Evolutionary conservation across 441 rosid species (phyloP).

Genomic region (Populus hybrid): DNA sequence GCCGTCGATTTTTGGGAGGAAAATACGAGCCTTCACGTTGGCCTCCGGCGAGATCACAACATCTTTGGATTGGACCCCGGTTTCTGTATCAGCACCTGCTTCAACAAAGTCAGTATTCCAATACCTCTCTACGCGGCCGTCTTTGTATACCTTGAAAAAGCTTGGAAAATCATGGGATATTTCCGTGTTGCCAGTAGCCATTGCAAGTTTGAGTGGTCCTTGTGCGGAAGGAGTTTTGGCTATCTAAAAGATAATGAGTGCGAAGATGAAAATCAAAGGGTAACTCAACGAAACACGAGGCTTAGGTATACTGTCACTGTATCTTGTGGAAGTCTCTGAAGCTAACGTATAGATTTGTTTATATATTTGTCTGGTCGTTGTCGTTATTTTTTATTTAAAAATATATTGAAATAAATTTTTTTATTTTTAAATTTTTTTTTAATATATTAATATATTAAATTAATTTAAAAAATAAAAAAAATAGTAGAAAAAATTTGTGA

Average conservation of each 20-base stretch:
- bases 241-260: background rate
- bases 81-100: conserved; percentile 27
- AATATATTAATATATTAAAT: too few relatives aligned
- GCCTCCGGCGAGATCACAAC: conserved; percentile 18
- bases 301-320: too few relatives aligned
- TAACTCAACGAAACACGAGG: too few relatives aligned
- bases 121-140: conserved; percentile 24
- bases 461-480: too few relatives aligned
- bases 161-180: conserved; percentile 17
- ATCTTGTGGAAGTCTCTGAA: too few relatives aligned
- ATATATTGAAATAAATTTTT: too few relatives aligned
- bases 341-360: too few relatives aligned
- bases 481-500: too few relatives aligned
- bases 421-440: too few relatives aligned
- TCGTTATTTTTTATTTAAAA: too few relatives aligned
- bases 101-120: background rate
- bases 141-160: conserved; percentile 21
- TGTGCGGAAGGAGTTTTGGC: background rate
- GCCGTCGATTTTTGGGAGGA: conserved; percentile 23
- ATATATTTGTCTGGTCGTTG: too few relatives aligned
- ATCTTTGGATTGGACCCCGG: conserved; percentile 37
- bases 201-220: background rate
- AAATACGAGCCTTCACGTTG: conserved; percentile 32
- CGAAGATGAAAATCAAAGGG: too few relatives aligned
- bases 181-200: background rate